These are phyloP conservation scores for Kokia cookei DNA, from an alignment of 441 rosid species.

Conservation along the genomic window DNA sequence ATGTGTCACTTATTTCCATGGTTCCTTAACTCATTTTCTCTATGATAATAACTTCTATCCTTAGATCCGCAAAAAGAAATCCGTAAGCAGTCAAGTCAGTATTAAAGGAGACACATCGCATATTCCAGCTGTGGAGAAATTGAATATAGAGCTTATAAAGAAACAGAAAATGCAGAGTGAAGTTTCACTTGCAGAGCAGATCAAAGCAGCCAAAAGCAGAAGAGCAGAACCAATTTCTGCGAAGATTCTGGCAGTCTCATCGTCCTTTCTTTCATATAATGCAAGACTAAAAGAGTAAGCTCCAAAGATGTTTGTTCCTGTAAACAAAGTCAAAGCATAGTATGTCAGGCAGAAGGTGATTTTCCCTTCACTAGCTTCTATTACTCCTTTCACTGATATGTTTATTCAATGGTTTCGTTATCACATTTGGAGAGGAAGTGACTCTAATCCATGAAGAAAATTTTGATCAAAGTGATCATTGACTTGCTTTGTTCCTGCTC, in stretches of 20 bases:
- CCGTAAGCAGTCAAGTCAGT: constrained; percentile 24
- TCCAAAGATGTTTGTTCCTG: background rate
- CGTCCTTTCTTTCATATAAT: constrained; percentile 1
- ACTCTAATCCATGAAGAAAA: background rate
- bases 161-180: constrained; percentile 45
- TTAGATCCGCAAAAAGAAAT: constrained; percentile 62
- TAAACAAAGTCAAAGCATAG: background rate
- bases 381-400: background rate
- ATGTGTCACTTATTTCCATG: background rate
- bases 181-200: constrained; percentile 76
- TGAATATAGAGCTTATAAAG: constrained; percentile 49
- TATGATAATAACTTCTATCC: constrained; percentile 7
- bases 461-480: background rate
- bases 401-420: background rate
- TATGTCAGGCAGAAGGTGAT: background rate
- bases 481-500: background rate
- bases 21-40: background rate
- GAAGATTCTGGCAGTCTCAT: constrained; percentile 21
- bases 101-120: constrained; percentile 19
- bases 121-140: constrained; percentile 47
- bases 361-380: background rate
- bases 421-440: background rate
- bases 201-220: constrained; percentile 60
- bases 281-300: constrained; percentile 10
- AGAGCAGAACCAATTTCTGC: constrained; percentile 26